Evolutionary conservation across 2,329 filamentous ascomycete genomes (phyloP).

Genomic region (Aphanoascus verrucosus): DNA sequence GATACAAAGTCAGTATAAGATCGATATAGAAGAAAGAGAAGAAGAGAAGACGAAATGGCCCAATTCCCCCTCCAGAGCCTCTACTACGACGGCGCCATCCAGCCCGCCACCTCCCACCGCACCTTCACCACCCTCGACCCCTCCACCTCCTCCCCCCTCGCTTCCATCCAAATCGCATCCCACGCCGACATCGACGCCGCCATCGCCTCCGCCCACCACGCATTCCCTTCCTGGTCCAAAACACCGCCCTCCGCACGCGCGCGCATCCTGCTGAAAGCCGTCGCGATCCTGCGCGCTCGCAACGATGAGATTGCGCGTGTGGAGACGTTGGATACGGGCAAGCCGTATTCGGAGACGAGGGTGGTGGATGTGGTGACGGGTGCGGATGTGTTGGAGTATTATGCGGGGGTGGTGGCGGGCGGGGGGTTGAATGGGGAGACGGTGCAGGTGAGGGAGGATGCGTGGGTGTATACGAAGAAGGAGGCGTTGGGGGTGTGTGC

Average conservation of each 20-base stretch:
- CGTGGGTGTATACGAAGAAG: constrained; percentile 74
- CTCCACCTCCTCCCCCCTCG: constrained; percentile 56
- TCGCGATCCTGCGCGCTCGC: constrained; percentile 57
- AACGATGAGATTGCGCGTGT: constrained; percentile 70
- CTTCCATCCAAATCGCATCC: constrained; percentile 61
- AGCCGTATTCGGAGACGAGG: constrained; percentile 73
- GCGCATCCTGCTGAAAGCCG: constrained; percentile 67
- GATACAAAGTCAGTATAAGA: no score
- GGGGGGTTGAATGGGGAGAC: constrained; percentile 74
- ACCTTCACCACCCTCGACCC: constrained; percentile 67
- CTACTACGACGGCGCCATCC: constrained; percentile 63
- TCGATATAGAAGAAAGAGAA: not conserved
- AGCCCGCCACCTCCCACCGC: constrained; percentile 47
- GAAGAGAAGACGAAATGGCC: constrained; percentile 6
- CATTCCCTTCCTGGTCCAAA: constrained; percentile 65
- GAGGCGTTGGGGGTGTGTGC: constrained; percentile 73
- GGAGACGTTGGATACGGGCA: constrained; percentile 79
- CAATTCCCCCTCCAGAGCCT: constrained; percentile 49
- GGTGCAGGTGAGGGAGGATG: constrained; percentile 60
- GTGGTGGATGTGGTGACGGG: constrained; percentile 74
- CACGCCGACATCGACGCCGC: constrained; percentile 58
- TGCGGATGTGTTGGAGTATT: constrained; percentile 78
- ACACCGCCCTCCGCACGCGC: constrained; percentile 65
- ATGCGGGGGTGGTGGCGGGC: constrained; percentile 64
- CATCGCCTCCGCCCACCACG: constrained; percentile 56